Evolutionary conservation across 305 asterid genomes (phyloP), one percentile per base, ranked within the genome.

Genomic region (Solanum aculeatissimum): DNA sequence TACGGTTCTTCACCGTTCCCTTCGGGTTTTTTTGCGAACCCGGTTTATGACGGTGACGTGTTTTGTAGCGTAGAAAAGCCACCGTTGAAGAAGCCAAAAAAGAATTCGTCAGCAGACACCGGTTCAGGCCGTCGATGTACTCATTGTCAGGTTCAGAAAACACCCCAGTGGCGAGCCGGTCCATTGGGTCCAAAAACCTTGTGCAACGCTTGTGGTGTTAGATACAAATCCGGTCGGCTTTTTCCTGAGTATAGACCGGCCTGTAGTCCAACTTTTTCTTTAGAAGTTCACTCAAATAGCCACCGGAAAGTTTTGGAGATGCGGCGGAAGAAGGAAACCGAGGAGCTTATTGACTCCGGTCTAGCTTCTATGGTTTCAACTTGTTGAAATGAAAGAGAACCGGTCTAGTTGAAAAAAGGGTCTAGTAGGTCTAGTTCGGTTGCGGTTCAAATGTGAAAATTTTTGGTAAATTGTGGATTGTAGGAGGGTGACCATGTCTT

Each of bases 81-180:
- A 85, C 88, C 91, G 62, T 91, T 85, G 14, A 96, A 96, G 91
- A 96, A 95, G 85, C 91, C 79, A 70, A 95, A 91, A 86, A 89
- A 84, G 54, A 91, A 91, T 83, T 85, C 89, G 21, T 87, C 88
- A 6, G 55, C 87, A n/a, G 98, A 93, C 9, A 29, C 68, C 90
- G 92, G 92, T 38, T 75, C 87, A 5, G 89, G 90, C 0, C 97
- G 99, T 4, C 88, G 97, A 80, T 97, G 99, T 54, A 97, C 88
- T n/a, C 99, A 97, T 83, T 97, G 99, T 53, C 95, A 90, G 86
- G 99, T 97, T n/a, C 96, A 93, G 80, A 95, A 94, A 87, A 97
- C 99, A 21, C 99, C 99, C 4, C 99, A 97, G 86, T 97, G 99
- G 99, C 89, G 99, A 86, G 89, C 98, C 90, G 99, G 99, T 14